phyloP scores from a whole-genome alignment of 225 moss, liverwort and hornwort genomes.

The Ulota crispa region DNA sequence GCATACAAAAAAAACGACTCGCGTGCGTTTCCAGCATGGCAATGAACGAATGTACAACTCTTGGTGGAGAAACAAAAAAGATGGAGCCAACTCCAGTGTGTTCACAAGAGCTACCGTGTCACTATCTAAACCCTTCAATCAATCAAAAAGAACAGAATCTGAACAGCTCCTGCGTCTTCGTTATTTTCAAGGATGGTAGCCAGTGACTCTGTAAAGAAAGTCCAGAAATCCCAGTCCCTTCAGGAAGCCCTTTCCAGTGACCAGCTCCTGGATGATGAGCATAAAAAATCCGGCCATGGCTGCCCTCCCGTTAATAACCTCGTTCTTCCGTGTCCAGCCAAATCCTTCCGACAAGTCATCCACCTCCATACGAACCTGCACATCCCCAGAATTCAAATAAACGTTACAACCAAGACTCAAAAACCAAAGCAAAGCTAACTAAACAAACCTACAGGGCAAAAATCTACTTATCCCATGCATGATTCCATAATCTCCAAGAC shows the following conservation, averaged over 20 bases:
- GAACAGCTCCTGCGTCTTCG: neutral
- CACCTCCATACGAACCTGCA: slow-evolving; percentile 83
- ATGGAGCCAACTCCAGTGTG: neutral
- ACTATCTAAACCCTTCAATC: no score
- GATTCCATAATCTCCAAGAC: neutral
- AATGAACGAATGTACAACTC: slow-evolving; percentile 38
- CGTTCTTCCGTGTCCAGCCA: slow-evolving; percentile 87
- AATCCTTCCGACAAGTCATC: slow-evolving; percentile 66
- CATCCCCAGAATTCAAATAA: neutral
- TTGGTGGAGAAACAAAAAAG: slow-evolving; percentile 16
- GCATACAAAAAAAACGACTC: slow-evolving; percentile 21
- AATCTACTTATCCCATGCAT: neutral
- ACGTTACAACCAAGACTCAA: neutral
- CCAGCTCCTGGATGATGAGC: slow-evolving; percentile 76
- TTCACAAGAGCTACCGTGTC: no score
- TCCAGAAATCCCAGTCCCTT: slow-evolving; percentile 94
- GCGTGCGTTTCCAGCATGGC: slow-evolving; percentile 28
- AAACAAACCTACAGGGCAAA: no score
- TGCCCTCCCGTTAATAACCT: slow-evolving; percentile 87
- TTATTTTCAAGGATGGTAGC: slow-evolving; percentile 47
- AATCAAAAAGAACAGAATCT: no score
- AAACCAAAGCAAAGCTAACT: neutral
- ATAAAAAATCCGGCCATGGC: slow-evolving; percentile 76
- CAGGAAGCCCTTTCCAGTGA: slow-evolving; percentile 89
- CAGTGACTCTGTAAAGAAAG: slow-evolving; percentile 71